Conservation (phyloP, 2,329 filamentous ascomycete genomes). For the Aureobasidium leucospermi region DNA sequence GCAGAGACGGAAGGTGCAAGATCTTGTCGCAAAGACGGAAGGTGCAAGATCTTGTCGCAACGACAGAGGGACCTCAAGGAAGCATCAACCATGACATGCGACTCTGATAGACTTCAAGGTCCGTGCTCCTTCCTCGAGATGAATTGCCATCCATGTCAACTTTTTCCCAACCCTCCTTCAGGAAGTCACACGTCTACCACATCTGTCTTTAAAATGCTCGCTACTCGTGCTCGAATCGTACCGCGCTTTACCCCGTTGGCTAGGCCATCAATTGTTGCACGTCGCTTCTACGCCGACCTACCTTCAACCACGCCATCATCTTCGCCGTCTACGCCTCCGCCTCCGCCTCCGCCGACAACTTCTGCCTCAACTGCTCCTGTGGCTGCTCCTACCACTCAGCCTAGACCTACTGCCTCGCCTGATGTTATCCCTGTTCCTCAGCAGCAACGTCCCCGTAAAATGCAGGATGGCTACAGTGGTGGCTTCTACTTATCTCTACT, state of each 20-base stretch:
- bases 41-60: too few species aligned
- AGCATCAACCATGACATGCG: too few species aligned
- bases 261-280: not conserved
- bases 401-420: not conserved
- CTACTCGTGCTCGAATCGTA: not conserved
- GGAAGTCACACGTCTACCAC: not conserved
- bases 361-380: not conserved
- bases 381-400: not conserved
- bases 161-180: too few species aligned
- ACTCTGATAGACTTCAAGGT: too few species aligned
- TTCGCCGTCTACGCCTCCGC: not conserved
- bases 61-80: too few species aligned
- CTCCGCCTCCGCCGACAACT: not conserved
- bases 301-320: not conserved
- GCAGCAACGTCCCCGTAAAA: not conserved
- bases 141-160: too few species aligned
- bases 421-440: not conserved
- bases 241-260: not conserved
- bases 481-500: slow-evolving; percentile 12
- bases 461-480: slow-evolving; percentile 4
- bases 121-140: too few species aligned
- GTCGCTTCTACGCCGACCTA: slow-evolving; percentile 9
- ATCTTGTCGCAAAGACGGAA: too few species aligned
- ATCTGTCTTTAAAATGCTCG: not conserved
- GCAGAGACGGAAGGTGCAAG: too few species aligned